These are phyloP conservation scores for Serendipita vermifera DNA, from an alignment of 768 basidiomycete genomes.

Conservation along the genomic window DNA sequence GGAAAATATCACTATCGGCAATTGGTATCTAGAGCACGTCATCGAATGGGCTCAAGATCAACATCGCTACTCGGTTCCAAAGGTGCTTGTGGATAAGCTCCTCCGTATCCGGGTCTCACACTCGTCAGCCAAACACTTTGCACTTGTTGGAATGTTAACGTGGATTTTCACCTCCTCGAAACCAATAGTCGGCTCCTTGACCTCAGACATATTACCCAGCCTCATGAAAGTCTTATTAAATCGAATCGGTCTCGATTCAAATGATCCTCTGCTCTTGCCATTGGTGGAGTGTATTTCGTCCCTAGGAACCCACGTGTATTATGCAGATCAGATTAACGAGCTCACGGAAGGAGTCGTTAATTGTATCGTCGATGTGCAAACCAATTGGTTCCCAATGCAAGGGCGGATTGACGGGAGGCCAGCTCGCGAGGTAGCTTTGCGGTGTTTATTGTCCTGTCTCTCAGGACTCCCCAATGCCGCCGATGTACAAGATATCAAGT, in stretches of 20 bases:
- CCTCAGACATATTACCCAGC: conserved; percentile 74
- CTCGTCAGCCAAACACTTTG: conserved; percentile 37
- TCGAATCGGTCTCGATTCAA: conserved; percentile 44
- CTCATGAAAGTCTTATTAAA: conserved; percentile 63
- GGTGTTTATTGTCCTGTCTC: conserved; percentile 56
- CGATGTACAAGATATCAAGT: conserved; percentile 27
- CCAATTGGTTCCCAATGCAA: conserved; percentile 38
- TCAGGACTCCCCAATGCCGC: conserved; percentile 55
- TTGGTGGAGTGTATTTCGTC: conserved; percentile 73
- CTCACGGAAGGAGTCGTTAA: conserved; percentile 71
- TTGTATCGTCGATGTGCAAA: conserved; percentile 57
- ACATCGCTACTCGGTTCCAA: conserved; percentile 82
- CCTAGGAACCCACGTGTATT: conserved; percentile 83
- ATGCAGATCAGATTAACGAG: conserved; percentile 91
- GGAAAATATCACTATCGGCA: conserved; percentile 55
- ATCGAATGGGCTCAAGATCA: conserved; percentile 89
- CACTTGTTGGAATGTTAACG: conserved; percentile 66
- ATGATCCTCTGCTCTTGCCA: conserved; percentile 51
- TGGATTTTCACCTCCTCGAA: conserved; percentile 73
- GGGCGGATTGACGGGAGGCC: conserved; percentile 28
- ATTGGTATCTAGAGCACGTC: conserved; percentile 65
- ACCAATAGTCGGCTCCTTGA: conserved; percentile 78
- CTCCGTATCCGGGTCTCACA: conserved; percentile 45
- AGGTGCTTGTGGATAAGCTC: conserved; percentile 67
- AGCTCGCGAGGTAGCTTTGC: conserved; percentile 51